Conservation (phyloP, 2,329 filamentous ascomycete genomes). For the Beauveria medogensis region DNA sequence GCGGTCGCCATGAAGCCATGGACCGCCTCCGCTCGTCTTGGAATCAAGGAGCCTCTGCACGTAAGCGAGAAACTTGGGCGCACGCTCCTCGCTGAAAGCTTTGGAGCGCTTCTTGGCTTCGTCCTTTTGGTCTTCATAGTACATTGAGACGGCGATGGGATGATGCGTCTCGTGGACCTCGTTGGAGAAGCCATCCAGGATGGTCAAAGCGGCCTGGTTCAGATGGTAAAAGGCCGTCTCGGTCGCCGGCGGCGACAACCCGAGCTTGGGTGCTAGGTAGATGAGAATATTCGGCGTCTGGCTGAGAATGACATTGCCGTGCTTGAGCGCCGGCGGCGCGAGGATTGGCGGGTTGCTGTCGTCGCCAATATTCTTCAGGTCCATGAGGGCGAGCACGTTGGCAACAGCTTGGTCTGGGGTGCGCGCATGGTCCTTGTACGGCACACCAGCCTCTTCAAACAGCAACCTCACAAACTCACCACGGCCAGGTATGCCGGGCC, state of each 20-base stretch:
- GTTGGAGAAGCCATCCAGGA: constrained; percentile 60
- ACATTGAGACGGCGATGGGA: constrained; percentile 49
- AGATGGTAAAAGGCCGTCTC: constrained; percentile 47
- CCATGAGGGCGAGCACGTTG: constrained; percentile 40
- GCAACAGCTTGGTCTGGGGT: constrained; percentile 39
- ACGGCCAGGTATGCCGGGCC: constrained; percentile 62
- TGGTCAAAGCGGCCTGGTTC: constrained; percentile 58
- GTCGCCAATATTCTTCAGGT: constrained; percentile 37
- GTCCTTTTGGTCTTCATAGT: constrained; percentile 69
- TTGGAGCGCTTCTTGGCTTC: constrained; percentile 51
- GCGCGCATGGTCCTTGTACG: constrained; percentile 51
- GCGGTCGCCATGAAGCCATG: constrained; percentile 57
- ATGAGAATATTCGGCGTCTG: constrained; percentile 68
- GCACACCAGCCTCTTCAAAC: constrained; percentile 58
- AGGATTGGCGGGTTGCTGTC: constrained; percentile 54
- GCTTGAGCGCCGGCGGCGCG: constrained; percentile 58
- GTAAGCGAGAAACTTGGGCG: constrained; percentile 66
- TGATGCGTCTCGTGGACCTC: constrained; percentile 73
- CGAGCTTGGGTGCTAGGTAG: constrained; percentile 57
- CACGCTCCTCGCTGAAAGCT: constrained; percentile 50
- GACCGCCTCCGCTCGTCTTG: constrained; percentile 47
- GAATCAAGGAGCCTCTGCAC: constrained; percentile 57
- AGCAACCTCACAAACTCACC: constrained; percentile 66
- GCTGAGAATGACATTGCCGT: constrained; percentile 53
- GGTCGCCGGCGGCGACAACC: constrained; percentile 39